Evolutionary conservation across 805 yeast genomes (phyloP).

Genomic region (Yamadazyma sp.): DNA sequence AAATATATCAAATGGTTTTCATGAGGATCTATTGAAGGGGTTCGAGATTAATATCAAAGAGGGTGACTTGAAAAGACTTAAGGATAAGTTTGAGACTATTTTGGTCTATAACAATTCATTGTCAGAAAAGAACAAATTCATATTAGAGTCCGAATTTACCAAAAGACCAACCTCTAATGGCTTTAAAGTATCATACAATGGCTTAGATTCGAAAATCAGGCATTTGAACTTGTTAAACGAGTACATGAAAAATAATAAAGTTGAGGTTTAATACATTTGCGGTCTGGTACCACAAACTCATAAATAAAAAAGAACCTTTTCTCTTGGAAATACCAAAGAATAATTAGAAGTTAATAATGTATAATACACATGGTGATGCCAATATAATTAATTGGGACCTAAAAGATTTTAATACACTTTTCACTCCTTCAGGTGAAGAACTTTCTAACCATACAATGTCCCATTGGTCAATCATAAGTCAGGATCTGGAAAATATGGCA

Average conservation of each 20-base stretch:
- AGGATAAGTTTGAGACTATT: conserved; percentile 27
- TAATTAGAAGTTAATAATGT: not conserved
- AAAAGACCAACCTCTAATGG: too few species aligned
- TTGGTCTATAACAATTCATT: conserved; percentile 12
- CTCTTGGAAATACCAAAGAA: too few species aligned
- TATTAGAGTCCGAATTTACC: conserved; percentile 3
- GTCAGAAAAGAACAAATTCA: not conserved
- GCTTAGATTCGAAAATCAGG: conserved; percentile 6
- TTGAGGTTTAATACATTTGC: not conserved
- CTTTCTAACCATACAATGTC: too few species aligned
- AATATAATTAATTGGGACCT: not conserved
- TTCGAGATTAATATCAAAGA: conserved; percentile 20
- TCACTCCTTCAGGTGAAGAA: too few species aligned
- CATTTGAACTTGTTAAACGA: conserved; percentile 7
- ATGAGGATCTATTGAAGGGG: conserved; percentile 23
- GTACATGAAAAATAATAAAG: not conserved
- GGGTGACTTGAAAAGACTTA: conserved; percentile 17
- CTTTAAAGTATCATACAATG: conserved; percentile 1
- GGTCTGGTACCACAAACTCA: not conserved
- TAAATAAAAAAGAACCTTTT: too few species aligned
- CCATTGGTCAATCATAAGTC: too few species aligned
- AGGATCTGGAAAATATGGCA: too few species aligned
- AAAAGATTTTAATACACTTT: not conserved
- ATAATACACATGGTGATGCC: not conserved
- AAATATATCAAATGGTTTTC: conserved; percentile 21